Conservation (phyloP, 805 yeast genomes). For the Lachancea meyersii region DNA sequence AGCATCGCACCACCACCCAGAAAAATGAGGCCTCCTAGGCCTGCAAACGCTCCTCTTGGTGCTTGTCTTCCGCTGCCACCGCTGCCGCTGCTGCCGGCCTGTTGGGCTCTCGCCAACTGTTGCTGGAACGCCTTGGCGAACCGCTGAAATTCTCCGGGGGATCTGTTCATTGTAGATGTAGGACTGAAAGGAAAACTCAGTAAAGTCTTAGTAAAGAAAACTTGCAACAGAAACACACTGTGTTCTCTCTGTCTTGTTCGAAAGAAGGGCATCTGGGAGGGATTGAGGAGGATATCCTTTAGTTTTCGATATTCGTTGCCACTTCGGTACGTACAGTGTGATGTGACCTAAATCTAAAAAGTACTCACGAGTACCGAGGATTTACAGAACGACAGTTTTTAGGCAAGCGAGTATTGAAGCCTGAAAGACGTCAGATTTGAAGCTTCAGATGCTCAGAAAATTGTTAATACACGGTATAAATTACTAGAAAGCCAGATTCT, state of each 20-base stretch:
- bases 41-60: constrained; percentile 56
- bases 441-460: no score
- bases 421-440: no score
- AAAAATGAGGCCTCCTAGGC: constrained; percentile 53
- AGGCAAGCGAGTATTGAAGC: background rate
- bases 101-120: constrained; percentile 38
- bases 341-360: no score
- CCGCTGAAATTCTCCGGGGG: constrained; percentile 42
- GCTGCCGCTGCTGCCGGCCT: constrained; percentile 30
- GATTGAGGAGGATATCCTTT: background rate
- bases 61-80: constrained; percentile 22
- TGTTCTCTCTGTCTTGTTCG: background rate
- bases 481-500: background rate
- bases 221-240: background rate
- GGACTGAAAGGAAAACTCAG: background rate
- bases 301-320: background rate
- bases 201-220: background rate
- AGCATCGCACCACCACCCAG: constrained; percentile 53
- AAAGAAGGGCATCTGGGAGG: background rate
- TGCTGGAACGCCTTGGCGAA: constrained; percentile 47
- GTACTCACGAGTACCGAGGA: background rate
- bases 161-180: constrained; percentile 21
- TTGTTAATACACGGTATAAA: background rate
- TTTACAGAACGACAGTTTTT: background rate
- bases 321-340: background rate